Evolutionary conservation across 1,284 basidiomycete species (phyloP), one percentile per base, ranked within the genome.

Genomic region (Sphagnurus paluster): DNA sequence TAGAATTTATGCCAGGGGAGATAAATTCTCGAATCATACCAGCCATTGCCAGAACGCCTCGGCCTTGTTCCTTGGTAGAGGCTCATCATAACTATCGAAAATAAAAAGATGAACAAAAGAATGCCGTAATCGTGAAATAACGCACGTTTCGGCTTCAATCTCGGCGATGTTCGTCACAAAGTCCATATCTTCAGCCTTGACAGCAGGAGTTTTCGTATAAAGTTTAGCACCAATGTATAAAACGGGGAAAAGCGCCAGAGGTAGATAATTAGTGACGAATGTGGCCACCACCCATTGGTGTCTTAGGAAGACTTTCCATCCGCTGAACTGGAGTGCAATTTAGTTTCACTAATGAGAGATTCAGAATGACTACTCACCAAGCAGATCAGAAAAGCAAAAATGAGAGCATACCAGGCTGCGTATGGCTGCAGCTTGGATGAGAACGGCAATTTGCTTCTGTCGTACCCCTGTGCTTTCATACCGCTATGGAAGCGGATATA

Each of bases 401-500:
- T 52, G 39, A 76, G 53, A 2, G 73, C 78, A 63, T 85, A 91
- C 75, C 76, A 90, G 6, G 84, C 86, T n/a, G 82, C 80, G 57
- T 67, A 90, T 1, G 87, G 87, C 62, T 91, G 80, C 17, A 86
- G 42, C 14, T 61, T 64, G 4, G 80, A 79, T 5, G 60, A 60
- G 64, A 77, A 93, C 0, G 92, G 92, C 7, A 96, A 74, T 2
- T 67, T 72, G 5, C 52, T 67, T 40, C 91, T 76, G 52, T 84
- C 74, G 52, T 83, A 77, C 19, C 87, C 87, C 60, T 95, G 93
- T 1, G 68, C 82, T 60, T 84, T 83, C 62, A 88, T 62, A 32
- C 90, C 93, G 5, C 71, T 62, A 61, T 90, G 74, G 74, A 95
- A 95, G 29, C 88, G 82, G 46, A 91, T 65, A 65, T 93, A 93